Base-by-base conservation (phyloP, 2,329 filamentous ascomycete species). In the Epichloe festucae region DNA sequence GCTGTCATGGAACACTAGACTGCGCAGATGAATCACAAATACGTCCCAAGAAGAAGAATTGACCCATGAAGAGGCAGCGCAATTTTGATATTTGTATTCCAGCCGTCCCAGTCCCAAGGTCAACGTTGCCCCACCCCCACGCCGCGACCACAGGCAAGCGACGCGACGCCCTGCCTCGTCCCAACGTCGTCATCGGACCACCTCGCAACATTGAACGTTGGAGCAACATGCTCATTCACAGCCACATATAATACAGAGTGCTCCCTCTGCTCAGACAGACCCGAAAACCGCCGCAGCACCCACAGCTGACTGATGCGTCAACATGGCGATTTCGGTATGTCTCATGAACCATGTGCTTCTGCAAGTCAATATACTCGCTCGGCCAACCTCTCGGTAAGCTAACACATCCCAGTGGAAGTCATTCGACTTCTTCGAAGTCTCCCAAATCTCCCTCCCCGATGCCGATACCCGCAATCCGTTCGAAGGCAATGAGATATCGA, bases 401-500 rank as follows among this genome's bases (percentile, higher is more conserved):
- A 15, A 46, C 38, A 12, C 14, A 5, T 21, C 8, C 19, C 59
- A 95, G 91, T 97, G 93, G 91, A 96, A 96, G 86, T 84, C 86
- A 60, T 98, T 98, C 75, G 90, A 95, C 77, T 98, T 98, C 83
- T 97, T 98, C 79, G 89, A 96, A 71, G 89, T 95, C 68, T 82
- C 82, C 66, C 84, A 87, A 66, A 83, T 96, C 68, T 82, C 85
- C 64, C 77, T 90, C 62, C 79, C 79, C 60, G 85, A 94, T 67
- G 84, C 85, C 63, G 88, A 94, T 65, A 85, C 82, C 65, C 81
- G 82, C 60, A 78, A 82, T 63, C 77, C 89, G 64, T 85, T 94
- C 72, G 85, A 90, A 68, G 85, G 87, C 78, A 81, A 79, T 65
- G 88, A 89, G 60, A 83, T 95, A 53, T 86, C 87, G 49, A 89